A percentile compares a stretch with the other conserved stretches of the same genome.
These are phyloP conservation scores for Pseudogymnoascus sp. DNA, from an alignment of 2,329 filamentous ascomycete species.

Conservation along the genomic window DNA sequence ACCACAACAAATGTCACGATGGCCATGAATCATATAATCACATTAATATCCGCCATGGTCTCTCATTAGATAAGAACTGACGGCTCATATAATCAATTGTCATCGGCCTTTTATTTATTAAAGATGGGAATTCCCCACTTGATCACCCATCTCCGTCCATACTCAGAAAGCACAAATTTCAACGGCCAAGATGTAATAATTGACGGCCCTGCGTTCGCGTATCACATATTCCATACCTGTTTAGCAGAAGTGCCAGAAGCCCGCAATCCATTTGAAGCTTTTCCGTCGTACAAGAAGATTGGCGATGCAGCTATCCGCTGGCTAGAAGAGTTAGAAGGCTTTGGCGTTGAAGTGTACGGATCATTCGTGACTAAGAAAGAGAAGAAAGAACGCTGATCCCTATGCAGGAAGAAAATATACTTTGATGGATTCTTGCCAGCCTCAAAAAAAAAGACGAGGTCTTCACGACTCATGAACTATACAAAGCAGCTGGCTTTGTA, in stretches of 20 bases:
- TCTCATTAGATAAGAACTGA: background rate
- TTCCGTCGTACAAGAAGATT: conserved; percentile 56
- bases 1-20: background rate
- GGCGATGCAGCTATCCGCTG: conserved; percentile 50
- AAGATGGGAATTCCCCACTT: conserved; percentile 55
- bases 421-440: conserved; percentile 77
- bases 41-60: background rate
- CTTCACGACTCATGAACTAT: conserved; percentile 20
- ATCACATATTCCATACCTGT: conserved; percentile 57
- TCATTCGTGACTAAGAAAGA: conserved; percentile 10
- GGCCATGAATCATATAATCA: background rate
- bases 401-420: conserved; percentile 56
- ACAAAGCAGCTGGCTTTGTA: conserved; percentile 24
- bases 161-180: conserved; percentile 38
- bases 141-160: conserved; percentile 43
- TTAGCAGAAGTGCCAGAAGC: conserved; percentile 32
- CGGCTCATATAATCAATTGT: background rate
- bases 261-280: conserved; percentile 40
- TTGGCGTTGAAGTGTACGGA: conserved; percentile 53
- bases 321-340: conserved; percentile 48
- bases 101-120: conserved; percentile 11
- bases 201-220: conserved; percentile 72
- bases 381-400: conserved; percentile 17
- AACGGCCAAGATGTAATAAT: conserved; percentile 43
- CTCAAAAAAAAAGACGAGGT: conserved; percentile 24